These are phyloP conservation scores for Vanderwaltozyma verrucispora DNA, from an alignment of 805 yeast species.

Conservation along the genomic window DNA sequence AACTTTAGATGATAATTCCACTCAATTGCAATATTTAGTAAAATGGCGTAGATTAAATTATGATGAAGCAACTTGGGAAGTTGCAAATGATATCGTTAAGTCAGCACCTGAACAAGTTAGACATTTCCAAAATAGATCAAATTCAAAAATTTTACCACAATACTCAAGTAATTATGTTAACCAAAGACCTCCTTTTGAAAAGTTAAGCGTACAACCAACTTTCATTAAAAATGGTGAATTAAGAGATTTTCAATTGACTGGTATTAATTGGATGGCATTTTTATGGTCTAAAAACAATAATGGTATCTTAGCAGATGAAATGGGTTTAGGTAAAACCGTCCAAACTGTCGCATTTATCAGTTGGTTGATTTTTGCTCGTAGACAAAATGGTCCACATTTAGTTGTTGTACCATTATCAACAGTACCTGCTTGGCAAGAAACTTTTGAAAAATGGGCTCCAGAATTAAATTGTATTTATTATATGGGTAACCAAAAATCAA, in stretches of 20 bases:
- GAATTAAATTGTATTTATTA: constrained; percentile 88
- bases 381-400: constrained; percentile 95
- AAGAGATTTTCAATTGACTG: constrained; percentile 96
- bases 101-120: constrained; percentile 77
- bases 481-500: constrained; percentile 82
- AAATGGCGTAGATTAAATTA: constrained; percentile 92
- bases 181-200: constrained; percentile 79
- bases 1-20: constrained; percentile 41
- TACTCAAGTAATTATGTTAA: constrained; percentile 67
- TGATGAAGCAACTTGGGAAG: constrained; percentile 96
- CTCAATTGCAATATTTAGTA: constrained; percentile 69
- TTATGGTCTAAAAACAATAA: constrained; percentile 96
- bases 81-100: constrained; percentile 76
- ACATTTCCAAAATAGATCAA: constrained; percentile 68
- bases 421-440: constrained; percentile 98
- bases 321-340: constrained; percentile 98
- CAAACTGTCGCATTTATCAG: constrained; percentile 92
- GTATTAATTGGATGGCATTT: constrained; percentile 99
- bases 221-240: constrained; percentile 85
- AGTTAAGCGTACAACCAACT: constrained; percentile 74
- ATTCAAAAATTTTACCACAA: constrained; percentile 77
- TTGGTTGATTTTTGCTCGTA: constrained; percentile 90
- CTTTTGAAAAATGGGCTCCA: constrained; percentile 96
- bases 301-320: constrained; percentile 96
- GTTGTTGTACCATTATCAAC: constrained; percentile 96